Base-by-base conservation (phyloP, 2,329 filamentous ascomycete species). In the Colletotrichum liriopes region DNA sequence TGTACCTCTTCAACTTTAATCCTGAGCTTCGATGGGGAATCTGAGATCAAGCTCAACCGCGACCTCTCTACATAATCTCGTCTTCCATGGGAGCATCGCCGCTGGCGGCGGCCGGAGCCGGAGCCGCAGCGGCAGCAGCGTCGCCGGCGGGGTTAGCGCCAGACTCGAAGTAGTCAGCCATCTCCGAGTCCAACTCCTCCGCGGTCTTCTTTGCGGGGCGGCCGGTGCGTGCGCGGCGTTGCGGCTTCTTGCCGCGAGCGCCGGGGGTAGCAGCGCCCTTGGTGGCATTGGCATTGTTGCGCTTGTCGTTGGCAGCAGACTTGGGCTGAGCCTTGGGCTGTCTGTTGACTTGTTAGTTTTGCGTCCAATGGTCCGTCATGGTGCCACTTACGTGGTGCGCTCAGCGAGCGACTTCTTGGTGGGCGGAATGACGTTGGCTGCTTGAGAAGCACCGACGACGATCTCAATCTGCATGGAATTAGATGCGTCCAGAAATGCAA, bases 161-260 rank as follows among this genome's bases (percentile, higher is more conserved):
- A 37, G 82, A 78, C 65, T 88, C 91, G 81, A 97, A 98, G 86
- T 99, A 99, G 83, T 98, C 96, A 26, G 91, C 92, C 96, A 99
- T 99, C 83, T 99, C 96, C 5, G 94, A 95, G 82, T 99, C 96
- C 35, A 99, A 91, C 85, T 99, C 95, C 81, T 98, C 96, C 1
- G 93, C 91, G 0, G 95, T 97, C 93, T 98, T 98, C 86, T 97
- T 87, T 79, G 91, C 85, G 76, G 93, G 88, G 78, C 93, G 90
- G 75, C 88, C 86, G 78, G 86, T 92, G 76, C 91, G 91, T 11
- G 52, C 80, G 74, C 86, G 86, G 69, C 88, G 86, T 18, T 58
- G 35, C 72, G 84, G 84, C 81, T 87, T 89, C 82, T 88, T 88
- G 77, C 84, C 86, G 74, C 84, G 86, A 66, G 85, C 86, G 59